A percentile compares a stretch with the other conserved stretches of the same genome.
phyloP scores from a whole-genome alignment of 345 rosid genomes.

The Reutealis trisperma region DNA sequence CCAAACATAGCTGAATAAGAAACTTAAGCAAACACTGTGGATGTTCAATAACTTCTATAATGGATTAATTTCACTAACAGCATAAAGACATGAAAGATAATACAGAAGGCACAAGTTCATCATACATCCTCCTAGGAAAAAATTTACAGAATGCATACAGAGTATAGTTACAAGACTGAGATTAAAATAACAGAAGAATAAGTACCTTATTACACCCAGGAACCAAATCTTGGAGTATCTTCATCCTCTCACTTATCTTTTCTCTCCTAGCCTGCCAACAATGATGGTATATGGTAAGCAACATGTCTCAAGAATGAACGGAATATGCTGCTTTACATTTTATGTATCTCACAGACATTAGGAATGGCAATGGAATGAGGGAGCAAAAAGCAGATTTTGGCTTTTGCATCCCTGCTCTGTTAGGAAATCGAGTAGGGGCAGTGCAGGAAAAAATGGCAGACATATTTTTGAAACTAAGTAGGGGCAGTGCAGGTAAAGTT shows the following conservation, averaged over 20 bases:
- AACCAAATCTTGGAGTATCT: conserved; percentile 83
- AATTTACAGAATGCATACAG: neutral
- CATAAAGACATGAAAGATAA: neutral
- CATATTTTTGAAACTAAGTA: no score
- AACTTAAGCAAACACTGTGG: neutral
- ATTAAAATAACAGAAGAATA: neutral
- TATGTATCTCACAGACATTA: no score
- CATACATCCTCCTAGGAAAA: neutral
- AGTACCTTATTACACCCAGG: conserved; percentile 88
- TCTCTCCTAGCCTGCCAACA: conserved; percentile 78
- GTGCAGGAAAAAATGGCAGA: no score
- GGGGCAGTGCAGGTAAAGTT: no score
- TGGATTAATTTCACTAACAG: neutral
- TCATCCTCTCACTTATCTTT: conserved; percentile 91
- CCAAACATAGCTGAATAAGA: neutral
- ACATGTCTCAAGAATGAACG: neutral
- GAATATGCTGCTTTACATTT: neutral
- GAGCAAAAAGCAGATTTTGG: no score
- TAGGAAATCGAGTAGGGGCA: no score
- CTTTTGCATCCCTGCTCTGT: no score
- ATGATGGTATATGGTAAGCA: neutral
- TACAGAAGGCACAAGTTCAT: neutral
- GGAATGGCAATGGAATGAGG: neutral
- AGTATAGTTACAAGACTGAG: neutral
- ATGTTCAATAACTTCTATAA: neutral